phyloP scores from a whole-genome alignment of 2,329 filamentous ascomycete species.

The Aspergillus sp. region DNA sequence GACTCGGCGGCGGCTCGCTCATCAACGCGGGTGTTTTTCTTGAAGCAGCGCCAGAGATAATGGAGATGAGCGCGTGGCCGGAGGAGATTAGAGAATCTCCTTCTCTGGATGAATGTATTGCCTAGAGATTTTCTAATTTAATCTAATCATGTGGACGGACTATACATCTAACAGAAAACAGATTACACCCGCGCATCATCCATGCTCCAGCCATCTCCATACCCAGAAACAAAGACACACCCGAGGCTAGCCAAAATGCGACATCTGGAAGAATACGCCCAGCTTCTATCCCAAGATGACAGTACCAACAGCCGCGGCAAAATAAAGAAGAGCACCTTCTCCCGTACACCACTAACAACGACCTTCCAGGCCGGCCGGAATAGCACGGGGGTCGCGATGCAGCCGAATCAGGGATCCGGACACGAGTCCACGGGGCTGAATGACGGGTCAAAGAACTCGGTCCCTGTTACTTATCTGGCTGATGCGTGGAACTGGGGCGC shows the following conservation, averaged over 20 bases:
- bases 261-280: conserved; percentile 1
- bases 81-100: conserved; percentile 20
- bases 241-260: conserved; percentile 8
- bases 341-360: conserved; percentile 61
- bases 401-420: conserved; percentile 58
- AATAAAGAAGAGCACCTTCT: conserved; percentile 56
- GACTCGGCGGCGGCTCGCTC: conserved; percentile 63
- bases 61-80: conserved; percentile 60
- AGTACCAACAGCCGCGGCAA: not conserved
- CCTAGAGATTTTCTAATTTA: too few relatives aligned
- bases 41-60: conserved; percentile 55
- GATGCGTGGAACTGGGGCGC: conserved; percentile 73
- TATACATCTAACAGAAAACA: not conserved
- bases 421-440: conserved; percentile 49
- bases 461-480: conserved; percentile 61
- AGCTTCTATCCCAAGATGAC: not conserved
- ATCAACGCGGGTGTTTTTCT: conserved; percentile 69
- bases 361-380: conserved; percentile 63
- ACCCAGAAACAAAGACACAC: conserved; percentile 6
- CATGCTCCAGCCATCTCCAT: conserved; percentile 18
- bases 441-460: conserved; percentile 53
- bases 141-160: too few relatives aligned
- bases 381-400: conserved; percentile 64
- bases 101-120: conserved; percentile 26
- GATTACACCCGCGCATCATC: conserved; percentile 17